These are phyloP conservation scores for Cercospora janseana DNA, from an alignment of 2,329 filamentous ascomycete species.

Conservation along the genomic window DNA sequence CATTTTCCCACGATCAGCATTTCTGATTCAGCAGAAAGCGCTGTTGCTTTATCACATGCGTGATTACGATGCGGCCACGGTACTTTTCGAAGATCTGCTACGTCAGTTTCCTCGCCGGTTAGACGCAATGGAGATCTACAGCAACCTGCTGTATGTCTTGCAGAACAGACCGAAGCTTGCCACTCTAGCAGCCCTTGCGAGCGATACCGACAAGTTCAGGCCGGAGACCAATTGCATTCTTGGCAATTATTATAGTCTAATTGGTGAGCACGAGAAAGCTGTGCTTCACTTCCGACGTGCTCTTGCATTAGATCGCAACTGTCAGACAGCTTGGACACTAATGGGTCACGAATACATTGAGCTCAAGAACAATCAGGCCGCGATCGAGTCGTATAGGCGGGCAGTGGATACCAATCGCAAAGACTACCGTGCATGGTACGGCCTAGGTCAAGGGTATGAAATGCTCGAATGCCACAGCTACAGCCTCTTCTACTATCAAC, in stretches of 20 bases:
- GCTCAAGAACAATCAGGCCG: slow-evolving; percentile 96
- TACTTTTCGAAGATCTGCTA: slow-evolving; percentile 55
- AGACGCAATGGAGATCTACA: slow-evolving; percentile 91
- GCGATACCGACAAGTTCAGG: slow-evolving; percentile 88
- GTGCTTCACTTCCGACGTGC: slow-evolving; percentile 97
- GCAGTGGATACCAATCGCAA: slow-evolving; percentile 94
- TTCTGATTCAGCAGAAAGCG: slow-evolving; percentile 85
- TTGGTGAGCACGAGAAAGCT: slow-evolving; percentile 95
- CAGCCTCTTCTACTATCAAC: slow-evolving; percentile 95
- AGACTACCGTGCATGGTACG: slow-evolving; percentile 98
- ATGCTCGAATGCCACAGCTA: slow-evolving; percentile 98
- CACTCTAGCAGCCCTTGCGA: slow-evolving; percentile 87
- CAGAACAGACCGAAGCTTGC: slow-evolving; percentile 83
- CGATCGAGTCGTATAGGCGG: slow-evolving; percentile 92
- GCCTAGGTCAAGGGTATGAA: slow-evolving; percentile 93
- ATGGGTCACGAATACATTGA: slow-evolving; percentile 99
- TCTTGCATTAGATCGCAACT: slow-evolving; percentile 82
- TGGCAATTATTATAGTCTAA: slow-evolving; percentile 93
- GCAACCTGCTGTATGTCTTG: slow-evolving; percentile 95
- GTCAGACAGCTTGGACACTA: slow-evolving; percentile 92
- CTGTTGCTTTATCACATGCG: slow-evolving; percentile 89
- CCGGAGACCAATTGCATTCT: slow-evolving; percentile 96
- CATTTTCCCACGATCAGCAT: slow-evolving; percentile 85
- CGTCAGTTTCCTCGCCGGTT: slow-evolving; percentile 67
- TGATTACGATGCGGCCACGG: slow-evolving; percentile 60